A percentile compares a stretch with the other conserved stretches of the same genome.
Evolutionary conservation across 106 monocot genomes (phyloP).

Genomic region (Dioscorea alata): DNA sequence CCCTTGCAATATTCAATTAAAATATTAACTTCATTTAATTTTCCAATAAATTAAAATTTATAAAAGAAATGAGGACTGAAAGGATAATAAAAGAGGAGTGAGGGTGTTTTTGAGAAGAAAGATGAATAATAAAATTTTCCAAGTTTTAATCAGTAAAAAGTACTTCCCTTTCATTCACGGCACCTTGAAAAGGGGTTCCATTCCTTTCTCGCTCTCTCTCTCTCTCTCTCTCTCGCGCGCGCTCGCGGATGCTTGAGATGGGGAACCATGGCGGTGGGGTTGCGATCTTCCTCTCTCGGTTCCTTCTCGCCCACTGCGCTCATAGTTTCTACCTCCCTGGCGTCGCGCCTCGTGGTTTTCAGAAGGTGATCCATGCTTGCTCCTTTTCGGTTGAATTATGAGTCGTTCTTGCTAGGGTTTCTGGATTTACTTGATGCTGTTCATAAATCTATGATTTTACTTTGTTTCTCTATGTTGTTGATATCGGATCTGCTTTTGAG

Average conservation of each 20-base stretch:
- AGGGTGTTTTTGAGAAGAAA: too few species aligned
- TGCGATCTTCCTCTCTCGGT: neutral
- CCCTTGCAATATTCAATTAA: too few species aligned
- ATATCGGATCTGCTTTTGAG: neutral
- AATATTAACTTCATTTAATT: too few species aligned
- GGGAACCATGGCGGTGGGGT: neutral
- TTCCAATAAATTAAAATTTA: too few species aligned
- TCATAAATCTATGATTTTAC: too few species aligned
- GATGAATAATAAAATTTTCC: too few species aligned
- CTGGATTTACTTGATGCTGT: neutral
- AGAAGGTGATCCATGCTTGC: neutral
- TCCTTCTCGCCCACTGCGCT: neutral
- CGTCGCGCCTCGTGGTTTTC: constrained; percentile 7
- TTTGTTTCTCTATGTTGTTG: neutral
- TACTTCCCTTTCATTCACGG: neutral
- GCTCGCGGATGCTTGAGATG: neutral
- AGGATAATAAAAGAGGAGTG: too few species aligned
- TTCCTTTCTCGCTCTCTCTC: neutral
- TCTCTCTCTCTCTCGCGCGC: too few species aligned
- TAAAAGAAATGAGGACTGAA: too few species aligned
- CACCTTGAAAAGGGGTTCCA: neutral
- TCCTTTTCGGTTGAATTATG: neutral
- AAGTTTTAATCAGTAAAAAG: too few species aligned
- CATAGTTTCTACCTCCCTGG: constrained; percentile 9
- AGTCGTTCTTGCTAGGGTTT: neutral